phyloP scores from a whole-genome alignment of 2,329 filamentous ascomycete genomes.

The Paramyrothecium roridum region DNA sequence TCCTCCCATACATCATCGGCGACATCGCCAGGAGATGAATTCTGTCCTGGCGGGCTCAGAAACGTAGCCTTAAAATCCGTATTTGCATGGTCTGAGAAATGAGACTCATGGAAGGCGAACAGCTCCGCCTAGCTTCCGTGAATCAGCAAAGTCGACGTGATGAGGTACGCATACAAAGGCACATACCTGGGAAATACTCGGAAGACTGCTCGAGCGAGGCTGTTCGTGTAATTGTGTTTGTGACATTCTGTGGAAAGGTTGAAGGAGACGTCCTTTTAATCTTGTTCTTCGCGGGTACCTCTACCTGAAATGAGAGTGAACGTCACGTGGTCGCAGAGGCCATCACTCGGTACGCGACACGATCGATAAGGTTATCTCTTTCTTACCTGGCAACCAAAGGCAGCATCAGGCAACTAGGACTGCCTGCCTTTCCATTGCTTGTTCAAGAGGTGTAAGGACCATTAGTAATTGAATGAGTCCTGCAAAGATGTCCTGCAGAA shows the following conservation, averaged over 20 bases:
- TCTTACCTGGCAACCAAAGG: too few species aligned
- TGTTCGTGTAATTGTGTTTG: neutral
- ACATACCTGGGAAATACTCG: neutral
- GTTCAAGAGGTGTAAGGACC: too few species aligned
- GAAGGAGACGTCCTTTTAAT: slow-evolving; percentile 1
- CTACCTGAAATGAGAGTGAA: neutral
- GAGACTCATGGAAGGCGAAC: slow-evolving; percentile 52
- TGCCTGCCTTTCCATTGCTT: too few species aligned
- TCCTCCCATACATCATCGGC: slow-evolving; percentile 18
- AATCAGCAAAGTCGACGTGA: neutral
- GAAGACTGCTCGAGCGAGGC: neutral
- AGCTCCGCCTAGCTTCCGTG: slow-evolving; percentile 52
- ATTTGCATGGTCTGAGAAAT: slow-evolving; percentile 51
- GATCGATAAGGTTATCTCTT: too few species aligned
- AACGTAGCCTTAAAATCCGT: slow-evolving; percentile 45
- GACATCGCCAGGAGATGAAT: slow-evolving; percentile 23
- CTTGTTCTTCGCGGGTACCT: neutral
- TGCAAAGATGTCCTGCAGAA: too few species aligned
- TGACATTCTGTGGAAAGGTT: slow-evolving; percentile 19
- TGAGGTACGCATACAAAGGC: neutral
- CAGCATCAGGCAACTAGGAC: too few species aligned
- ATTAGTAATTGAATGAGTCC: too few species aligned
- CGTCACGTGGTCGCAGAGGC: neutral
- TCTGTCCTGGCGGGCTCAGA: slow-evolving; percentile 24
- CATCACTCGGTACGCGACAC: too few species aligned